These are phyloP conservation scores for Posidonia australis DNA, from an alignment of 106 monocot genomes.

Conservation along the genomic window DNA sequence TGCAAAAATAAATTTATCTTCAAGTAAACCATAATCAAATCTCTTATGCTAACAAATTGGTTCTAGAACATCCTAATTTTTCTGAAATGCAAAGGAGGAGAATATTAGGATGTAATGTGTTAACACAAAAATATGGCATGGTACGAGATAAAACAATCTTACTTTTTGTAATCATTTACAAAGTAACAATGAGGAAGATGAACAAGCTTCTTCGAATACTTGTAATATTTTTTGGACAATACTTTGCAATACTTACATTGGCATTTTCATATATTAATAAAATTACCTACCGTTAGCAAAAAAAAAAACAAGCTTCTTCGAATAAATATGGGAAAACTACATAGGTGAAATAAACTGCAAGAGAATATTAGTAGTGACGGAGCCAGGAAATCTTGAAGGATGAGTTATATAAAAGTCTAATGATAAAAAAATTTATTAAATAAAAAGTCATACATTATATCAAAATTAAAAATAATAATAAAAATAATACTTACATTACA, in stretches of 20 bases:
- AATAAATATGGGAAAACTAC: conserved; percentile 78
- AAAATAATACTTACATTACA: no score
- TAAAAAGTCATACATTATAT: no score
- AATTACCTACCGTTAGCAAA: no score
- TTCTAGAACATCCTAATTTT: conserved; percentile 69
- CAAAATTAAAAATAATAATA: no score
- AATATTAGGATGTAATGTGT: neutral
- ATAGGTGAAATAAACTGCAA: conserved; percentile 89
- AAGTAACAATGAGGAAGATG: conserved; percentile 97
- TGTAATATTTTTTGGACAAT: no score
- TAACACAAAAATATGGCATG: neutral
- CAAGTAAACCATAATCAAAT: conserved; percentile 88
- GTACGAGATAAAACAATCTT: neutral
- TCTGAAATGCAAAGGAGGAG: conserved; percentile 28
- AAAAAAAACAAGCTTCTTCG: conserved; percentile 93
- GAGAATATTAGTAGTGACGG: neutral
- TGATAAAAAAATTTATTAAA: no score
- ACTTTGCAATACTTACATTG: no score
- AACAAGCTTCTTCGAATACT: conserved; percentile 96
- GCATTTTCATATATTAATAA: no score
- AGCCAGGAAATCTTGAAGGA: no score
- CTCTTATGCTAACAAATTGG: conserved; percentile 63
- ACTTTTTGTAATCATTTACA: conserved; percentile 99
- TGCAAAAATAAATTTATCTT: conserved; percentile 94
- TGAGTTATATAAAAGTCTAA: no score